Conservation (phyloP, 169 alveolate species). For the Plasmodium yoelii region DNA sequence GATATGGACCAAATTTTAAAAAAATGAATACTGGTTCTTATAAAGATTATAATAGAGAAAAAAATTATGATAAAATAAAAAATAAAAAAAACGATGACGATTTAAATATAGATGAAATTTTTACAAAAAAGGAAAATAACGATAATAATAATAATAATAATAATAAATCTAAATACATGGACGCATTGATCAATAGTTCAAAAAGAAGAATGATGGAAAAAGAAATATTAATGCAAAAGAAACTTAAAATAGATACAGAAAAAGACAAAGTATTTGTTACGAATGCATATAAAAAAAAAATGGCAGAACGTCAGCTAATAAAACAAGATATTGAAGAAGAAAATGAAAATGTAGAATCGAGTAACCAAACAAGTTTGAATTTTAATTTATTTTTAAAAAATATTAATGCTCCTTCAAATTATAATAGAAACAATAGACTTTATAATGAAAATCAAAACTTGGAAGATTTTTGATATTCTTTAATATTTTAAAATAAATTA, state of each 20-base stretch:
- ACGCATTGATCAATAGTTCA: slow-evolving; percentile 80
- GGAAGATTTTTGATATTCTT: not conserved
- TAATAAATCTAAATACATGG: slow-evolving; percentile 83
- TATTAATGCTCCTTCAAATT: slow-evolving; percentile 73
- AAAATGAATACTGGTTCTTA: slow-evolving; percentile 2
- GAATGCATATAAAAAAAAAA: slow-evolving; percentile 85
- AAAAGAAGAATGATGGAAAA: slow-evolving; percentile 82
- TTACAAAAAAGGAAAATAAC: slow-evolving; percentile 8
- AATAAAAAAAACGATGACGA: not conserved
- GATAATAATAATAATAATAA: too few relatives aligned
- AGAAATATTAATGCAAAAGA: slow-evolving; percentile 82
- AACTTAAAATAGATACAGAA: slow-evolving; percentile 78
- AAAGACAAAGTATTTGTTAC: slow-evolving; percentile 84
- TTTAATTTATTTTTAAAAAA: slow-evolving; percentile 80
- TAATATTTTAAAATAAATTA: not conserved
- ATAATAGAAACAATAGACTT: slow-evolving; percentile 41
- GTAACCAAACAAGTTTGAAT: slow-evolving; percentile 75
- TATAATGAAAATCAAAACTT: slow-evolving; percentile 14
- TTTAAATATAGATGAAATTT: slow-evolving; percentile 36
- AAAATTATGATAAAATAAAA: slow-evolving; percentile 11
- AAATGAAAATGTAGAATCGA: slow-evolving; percentile 65
- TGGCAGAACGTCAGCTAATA: slow-evolving; percentile 79
- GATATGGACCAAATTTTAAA: not conserved
- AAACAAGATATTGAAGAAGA: slow-evolving; percentile 78
- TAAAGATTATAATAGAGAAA: slow-evolving; percentile 16